Evolutionary conservation across 495 filamentous ascomycete species (phyloP), one percentile per base, ranked within the genome.

Genomic region (Annulohypoxylon moriforme): DNA sequence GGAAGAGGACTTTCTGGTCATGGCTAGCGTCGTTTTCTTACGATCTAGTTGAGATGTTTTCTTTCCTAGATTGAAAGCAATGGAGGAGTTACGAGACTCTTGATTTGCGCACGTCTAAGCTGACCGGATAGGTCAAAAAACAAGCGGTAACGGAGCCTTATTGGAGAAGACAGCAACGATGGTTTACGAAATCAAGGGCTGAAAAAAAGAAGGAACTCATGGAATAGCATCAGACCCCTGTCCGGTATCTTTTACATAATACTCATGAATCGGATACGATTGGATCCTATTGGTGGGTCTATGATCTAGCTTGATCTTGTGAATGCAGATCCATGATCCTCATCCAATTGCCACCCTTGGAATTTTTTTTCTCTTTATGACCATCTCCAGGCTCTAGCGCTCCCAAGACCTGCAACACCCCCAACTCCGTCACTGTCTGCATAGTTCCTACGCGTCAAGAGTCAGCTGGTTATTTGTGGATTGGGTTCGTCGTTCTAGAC

Each of bases 221-320:
- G n/a, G n/a, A 50, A 27, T 50, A 50, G 7, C 46, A 60, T 44
- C 55, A 25, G 49, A 70, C 16, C 67, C 67, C 53, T 64, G 67
- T 60, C 42, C 16, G 10, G 38, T 14, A 14, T 53, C 59, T 31
- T 64, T 64, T 59, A 64, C 67, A 61, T 70, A 59, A 70, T 52
- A 5, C 27, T 27, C 29, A 46, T 64, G 22, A 36, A 46, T 60
- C n/a, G n/a, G 47, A 66, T 71, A 42, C 29, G 25, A 46, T 60
- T 11, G n/a, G 56, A 61, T 66, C 49, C 22, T 49, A 61, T 71
- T 71, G 68, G 68, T 57, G 61, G 67, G 46, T 57, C 62, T 22
- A 71, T 56, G 68, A 71, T 61, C 62, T 56, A 64, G 47, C 40
- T 60, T 71, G 68, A 71, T 71, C 68, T 66, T 66, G 62, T 64